phyloP scores from a whole-genome alignment of 768 basidiomycete species.

The Pleurotus ostreatus region DNA sequence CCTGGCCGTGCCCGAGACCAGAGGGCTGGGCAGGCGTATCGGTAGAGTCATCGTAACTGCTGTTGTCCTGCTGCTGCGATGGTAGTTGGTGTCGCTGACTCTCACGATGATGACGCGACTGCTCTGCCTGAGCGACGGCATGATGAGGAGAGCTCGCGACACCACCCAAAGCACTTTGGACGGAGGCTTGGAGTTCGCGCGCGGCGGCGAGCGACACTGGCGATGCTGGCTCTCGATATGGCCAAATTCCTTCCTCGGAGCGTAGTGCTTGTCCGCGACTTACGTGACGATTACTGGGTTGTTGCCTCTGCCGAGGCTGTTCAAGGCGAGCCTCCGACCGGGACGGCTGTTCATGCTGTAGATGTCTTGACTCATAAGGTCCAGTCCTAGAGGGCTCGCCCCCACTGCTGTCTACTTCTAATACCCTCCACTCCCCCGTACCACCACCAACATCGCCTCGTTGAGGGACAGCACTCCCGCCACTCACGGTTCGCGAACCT shows the following conservation, averaged over 20 bases:
- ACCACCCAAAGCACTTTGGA: conserved; percentile 22
- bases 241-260: conserved; percentile 27
- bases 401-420: not conserved
- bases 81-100: not conserved
- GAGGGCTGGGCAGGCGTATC: not conserved
- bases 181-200: conserved; percentile 38
- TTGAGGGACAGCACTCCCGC: conserved; percentile 10
- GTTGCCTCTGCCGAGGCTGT: conserved; percentile 1
- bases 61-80: conserved; percentile 3
- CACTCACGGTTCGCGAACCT: conserved; percentile 17
- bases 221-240: conserved; percentile 38
- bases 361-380: conserved; percentile 2
- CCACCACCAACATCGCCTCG: not conserved
- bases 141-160: conserved; percentile 2
- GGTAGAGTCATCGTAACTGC: not conserved
- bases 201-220: conserved; percentile 25
- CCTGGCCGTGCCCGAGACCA: not conserved
- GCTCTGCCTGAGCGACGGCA: not conserved
- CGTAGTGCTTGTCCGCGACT: not conserved
- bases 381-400: not conserved
- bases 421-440: not conserved
- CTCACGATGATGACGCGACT: not conserved
- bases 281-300: not conserved
- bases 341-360: conserved; percentile 5
- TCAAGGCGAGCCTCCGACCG: not conserved